Percentiles rank a stretch among this genome's conserved stretches.
These are phyloP conservation scores for Mortierella hygrophila DNA, from an alignment of 192 early-diverging fungal species.

Conservation along the genomic window DNA sequence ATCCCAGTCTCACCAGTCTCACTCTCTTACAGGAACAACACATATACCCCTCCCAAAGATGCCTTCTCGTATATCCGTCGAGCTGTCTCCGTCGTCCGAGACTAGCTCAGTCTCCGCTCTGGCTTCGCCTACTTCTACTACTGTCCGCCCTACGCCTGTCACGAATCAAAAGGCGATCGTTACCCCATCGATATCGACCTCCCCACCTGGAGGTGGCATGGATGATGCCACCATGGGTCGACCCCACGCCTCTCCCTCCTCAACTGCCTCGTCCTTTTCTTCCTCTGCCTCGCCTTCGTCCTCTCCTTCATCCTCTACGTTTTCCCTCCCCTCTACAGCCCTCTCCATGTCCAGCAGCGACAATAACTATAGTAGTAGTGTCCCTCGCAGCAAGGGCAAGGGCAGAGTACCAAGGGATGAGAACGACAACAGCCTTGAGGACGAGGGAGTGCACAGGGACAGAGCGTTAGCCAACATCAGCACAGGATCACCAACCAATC, in stretches of 20 bases:
- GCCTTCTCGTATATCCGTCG: conserved; percentile 38
- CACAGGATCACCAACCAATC: conserved; percentile 25
- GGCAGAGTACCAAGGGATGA: conserved; percentile 20
- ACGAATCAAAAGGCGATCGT: background rate
- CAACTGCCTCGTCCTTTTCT: conserved; percentile 17
- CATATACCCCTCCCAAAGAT: conserved; percentile 6
- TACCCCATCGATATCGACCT: conserved; percentile 15
- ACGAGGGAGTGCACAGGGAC: background rate
- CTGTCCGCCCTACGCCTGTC: background rate
- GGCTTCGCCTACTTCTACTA: conserved; percentile 6
- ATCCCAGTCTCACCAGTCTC: background rate
- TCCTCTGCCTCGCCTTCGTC: conserved; percentile 19
- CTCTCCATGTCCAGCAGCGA: background rate
- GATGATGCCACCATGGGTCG: conserved; percentile 41
- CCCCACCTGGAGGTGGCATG: conserved; percentile 20
- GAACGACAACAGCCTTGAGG: background rate
- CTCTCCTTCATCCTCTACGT: conserved; percentile 32
- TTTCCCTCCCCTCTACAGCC: conserved; percentile 21
- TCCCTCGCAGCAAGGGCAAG: conserved; percentile 7
- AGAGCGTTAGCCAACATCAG: conserved; percentile 1
- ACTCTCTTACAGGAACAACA: background rate
- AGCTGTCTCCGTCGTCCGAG: conserved; percentile 27
- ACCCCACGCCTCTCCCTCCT: conserved; percentile 21
- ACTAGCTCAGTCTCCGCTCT: conserved; percentile 24
- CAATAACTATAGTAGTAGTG: background rate